Evolutionary conservation across 208 protist species (phyloP), one percentile per base, ranked within the genome.

Genomic region (Crithidia thermophila): DNA sequence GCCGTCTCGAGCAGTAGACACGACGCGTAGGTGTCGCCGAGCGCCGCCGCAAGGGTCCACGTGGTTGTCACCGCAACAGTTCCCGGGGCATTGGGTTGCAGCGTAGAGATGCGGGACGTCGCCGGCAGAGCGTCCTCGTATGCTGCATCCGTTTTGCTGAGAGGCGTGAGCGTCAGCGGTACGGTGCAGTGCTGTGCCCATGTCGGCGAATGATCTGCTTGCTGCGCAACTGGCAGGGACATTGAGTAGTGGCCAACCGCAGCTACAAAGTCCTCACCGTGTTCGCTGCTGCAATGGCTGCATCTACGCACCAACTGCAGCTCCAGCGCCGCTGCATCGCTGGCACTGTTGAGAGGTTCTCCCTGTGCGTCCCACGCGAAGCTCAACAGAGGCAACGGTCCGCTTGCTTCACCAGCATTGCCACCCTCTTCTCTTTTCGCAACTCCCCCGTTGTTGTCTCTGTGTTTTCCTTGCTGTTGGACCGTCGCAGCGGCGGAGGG

Each of bases 1-100:
- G 28, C 30, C 4, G 28, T 36, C 9, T 51, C 33, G 13, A 67
- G 11, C 11, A 25, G 21, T 27, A 75, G 37, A 36, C 68, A 75
- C 20, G 60, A 64, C 1, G 63, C 16, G 49, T 45, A 75, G 16
- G 60, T 75, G 37, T 75, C 68, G 6, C 68, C 68, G 27, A 59
- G 53, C 34, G 28, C 34, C 23, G 68, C 28, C 9, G 27, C 9
- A 9, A 64, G 14, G 16, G 60, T 42, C 68, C 68, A 75, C 42
- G 60, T 53, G n/a, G 53, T 51, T 10, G 59, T 58, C 28, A 75
- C 25, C 16, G 49, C 45, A 23, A 59, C 28, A 23, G 23, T 9
- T n/a, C 27, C 57, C n/a, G 31, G 33, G 20, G 47, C 18, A 4
- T 18, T 30, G n/a, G 34, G 34, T 6, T 23, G 50, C 11, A 33